Conservation (phyloP, 1,284 basidiomycete genomes). For the Puccinia triticina region DNA sequence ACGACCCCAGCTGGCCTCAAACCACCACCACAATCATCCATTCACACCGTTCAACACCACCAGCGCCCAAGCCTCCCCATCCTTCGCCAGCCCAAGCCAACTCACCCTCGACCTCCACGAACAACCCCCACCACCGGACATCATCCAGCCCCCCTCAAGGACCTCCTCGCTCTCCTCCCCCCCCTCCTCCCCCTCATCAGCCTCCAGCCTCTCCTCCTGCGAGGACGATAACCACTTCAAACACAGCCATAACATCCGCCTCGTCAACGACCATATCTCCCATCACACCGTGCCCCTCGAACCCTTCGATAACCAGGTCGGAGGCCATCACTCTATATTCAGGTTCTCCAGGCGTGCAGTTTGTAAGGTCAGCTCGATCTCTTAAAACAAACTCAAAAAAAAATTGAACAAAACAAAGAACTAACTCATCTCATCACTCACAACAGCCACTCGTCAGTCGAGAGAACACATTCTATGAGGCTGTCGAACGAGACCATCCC, state of each 20-base stretch:
- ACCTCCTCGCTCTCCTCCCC: neutral
- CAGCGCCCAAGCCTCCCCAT: neutral
- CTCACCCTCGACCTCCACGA: neutral
- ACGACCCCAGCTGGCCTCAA: neutral
- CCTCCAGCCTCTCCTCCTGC: conserved; percentile 21
- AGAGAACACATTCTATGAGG: conserved; percentile 97
- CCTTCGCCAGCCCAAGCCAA: neutral
- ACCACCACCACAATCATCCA: neutral
- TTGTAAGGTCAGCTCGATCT: conserved; percentile 76
- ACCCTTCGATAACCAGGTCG: conserved; percentile 96
- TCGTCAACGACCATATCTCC: conserved; percentile 58
- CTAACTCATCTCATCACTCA: conserved; percentile 49
- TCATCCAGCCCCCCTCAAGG: conserved; percentile 7
- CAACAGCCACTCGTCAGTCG: conserved; percentile 87
- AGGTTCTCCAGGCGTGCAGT: conserved; percentile 97
- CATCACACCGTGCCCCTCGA: conserved; percentile 86
- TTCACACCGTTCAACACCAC: conserved; percentile 4
- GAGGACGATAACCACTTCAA: conserved; percentile 29
- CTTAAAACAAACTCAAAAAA: neutral
- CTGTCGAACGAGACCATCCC: conserved; percentile 88
- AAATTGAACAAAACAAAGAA: too few species aligned
- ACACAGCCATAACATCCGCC: conserved; percentile 45
- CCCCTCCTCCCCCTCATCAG: conserved; percentile 1
- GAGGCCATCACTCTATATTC: conserved; percentile 95
- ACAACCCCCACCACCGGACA: neutral